Conservation (phyloP, 345 rosid species). For the Populus deltoides region DNA sequence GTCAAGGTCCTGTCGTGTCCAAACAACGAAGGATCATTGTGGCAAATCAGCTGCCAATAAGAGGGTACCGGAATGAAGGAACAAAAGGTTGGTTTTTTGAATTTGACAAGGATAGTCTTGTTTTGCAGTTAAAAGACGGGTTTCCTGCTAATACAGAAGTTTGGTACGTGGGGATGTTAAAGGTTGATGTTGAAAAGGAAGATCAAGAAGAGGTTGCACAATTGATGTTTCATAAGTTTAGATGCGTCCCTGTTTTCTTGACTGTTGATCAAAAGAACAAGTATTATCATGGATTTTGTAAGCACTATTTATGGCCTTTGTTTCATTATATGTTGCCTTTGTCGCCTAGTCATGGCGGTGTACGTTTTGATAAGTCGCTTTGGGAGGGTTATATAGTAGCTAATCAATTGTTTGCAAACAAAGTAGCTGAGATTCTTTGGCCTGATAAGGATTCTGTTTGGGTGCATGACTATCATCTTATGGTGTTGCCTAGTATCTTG, state of each 20-base stretch:
- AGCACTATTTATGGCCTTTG: conserved; percentile 86
- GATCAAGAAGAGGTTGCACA: conserved; percentile 64
- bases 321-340: conserved; percentile 69
- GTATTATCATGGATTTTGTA: conserved; percentile 83
- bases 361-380: conserved; percentile 45
- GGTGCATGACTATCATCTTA: conserved; percentile 84
- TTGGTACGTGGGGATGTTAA: conserved; percentile 59
- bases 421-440: conserved; percentile 53
- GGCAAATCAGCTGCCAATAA: conserved; percentile 66
- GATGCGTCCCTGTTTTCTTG: conserved; percentile 69
- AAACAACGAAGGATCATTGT: conserved; percentile 54
- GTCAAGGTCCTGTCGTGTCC: conserved; percentile 2
- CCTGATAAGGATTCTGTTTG: conserved; percentile 74
- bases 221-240: conserved; percentile 43
- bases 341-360: conserved; percentile 52
- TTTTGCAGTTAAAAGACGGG: conserved; percentile 63
- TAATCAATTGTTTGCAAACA: conserved; percentile 64
- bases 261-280: conserved; percentile 44
- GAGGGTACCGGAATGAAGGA: conserved; percentile 30
- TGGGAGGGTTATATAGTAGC: conserved; percentile 68
- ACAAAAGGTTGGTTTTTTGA: conserved; percentile 50
- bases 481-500: conserved; percentile 69
- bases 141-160: conserved; percentile 52
- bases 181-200: conserved; percentile 43
- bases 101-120: conserved; percentile 52